phyloP scores from a whole-genome alignment of 805 yeast species.

The Pichia californica region DNA sequence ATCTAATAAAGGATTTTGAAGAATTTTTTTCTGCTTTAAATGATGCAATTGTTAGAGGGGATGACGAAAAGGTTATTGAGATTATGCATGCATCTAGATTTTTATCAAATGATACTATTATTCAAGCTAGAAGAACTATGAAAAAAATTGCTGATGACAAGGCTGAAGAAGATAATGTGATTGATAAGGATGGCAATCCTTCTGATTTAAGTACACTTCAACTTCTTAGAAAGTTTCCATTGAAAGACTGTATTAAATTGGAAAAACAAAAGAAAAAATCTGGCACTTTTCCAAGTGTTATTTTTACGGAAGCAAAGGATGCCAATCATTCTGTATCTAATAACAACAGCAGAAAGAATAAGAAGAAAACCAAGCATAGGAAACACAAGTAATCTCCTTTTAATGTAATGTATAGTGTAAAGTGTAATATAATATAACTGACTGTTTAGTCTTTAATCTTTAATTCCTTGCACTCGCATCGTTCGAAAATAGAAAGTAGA shows the following conservation, averaged over 20 bases:
- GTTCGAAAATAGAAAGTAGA: too few relatives aligned
- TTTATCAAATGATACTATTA: background rate
- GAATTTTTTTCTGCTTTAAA: conserved; percentile 14
- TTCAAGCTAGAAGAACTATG: background rate
- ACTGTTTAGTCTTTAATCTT: too few relatives aligned
- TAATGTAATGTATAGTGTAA: too few relatives aligned
- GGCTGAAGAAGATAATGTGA: background rate
- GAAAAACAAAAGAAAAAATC: background rate
- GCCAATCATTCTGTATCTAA: too few relatives aligned
- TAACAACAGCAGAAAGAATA: background rate
- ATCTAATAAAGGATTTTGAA: conserved; percentile 16
- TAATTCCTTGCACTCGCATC: too few relatives aligned
- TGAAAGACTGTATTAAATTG: background rate
- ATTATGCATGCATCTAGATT: conserved; percentile 8
- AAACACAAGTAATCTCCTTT: background rate
- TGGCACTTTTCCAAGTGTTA: too few relatives aligned
- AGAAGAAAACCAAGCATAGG: background rate
- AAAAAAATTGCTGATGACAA: background rate
- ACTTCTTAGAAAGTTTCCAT: background rate
- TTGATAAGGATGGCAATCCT: background rate
- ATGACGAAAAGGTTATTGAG: conserved; percentile 9
- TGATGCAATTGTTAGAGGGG: conserved; percentile 4
- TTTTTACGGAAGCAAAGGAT: too few relatives aligned
- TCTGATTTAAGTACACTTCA: too few relatives aligned
- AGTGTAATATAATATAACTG: too few relatives aligned